Evolutionary conservation across 169 alveolate genomes (phyloP), one percentile per base, ranked within the genome.

Genomic region (Eimeria falciformis): DNA sequence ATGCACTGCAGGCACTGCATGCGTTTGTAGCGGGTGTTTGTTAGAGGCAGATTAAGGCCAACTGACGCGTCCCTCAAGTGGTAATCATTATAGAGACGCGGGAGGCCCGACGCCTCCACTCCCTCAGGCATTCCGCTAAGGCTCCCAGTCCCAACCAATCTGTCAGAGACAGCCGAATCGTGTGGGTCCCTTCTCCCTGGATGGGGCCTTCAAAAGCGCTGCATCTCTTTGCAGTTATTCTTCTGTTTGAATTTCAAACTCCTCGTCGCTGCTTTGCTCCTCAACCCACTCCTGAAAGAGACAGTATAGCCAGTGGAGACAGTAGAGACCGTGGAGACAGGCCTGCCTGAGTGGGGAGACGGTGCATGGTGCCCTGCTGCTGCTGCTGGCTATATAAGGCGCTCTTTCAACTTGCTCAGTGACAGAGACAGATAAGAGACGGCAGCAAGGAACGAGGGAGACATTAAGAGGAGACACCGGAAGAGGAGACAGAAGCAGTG

Each of bases 191-290:
- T 7, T 7, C 21, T 7, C 58, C 58, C 58, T 14, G 21, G 14
- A 14, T 7, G 58, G 58, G 58, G 73, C 73, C 73, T 25, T 21
- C 73, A 18, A 6, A 7, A n/a, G n/a, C n/a, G n/a, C n/a, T 23
- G 6, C 75, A 18, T 21, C 75, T 9, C 37, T 25, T 6, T 9
- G 37, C 75, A 18, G 37, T 82, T n/a, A 82, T 23, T 40, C 78
- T 37, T 82, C 90, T 5, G 90, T 82, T 43, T 82, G 90, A 53
- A 82, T 58, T 53, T 27, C 75, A 27, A 82, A 82, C 21, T 82
- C 90, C 43, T 82, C 90, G 90, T 82, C 90, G 62, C 90, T 82
- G 90, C 90, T 82, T 37, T 82, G 90, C 62, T 82, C 73, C 33
- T 55, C 58, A 5, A 82, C 56, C 90, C 90, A 82, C 33, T 82